Percentiles rank a stretch among this genome's conserved stretches.
Conservation (phyloP, 805 yeast genomes). For the Isabelozyma rhagii region DNA sequence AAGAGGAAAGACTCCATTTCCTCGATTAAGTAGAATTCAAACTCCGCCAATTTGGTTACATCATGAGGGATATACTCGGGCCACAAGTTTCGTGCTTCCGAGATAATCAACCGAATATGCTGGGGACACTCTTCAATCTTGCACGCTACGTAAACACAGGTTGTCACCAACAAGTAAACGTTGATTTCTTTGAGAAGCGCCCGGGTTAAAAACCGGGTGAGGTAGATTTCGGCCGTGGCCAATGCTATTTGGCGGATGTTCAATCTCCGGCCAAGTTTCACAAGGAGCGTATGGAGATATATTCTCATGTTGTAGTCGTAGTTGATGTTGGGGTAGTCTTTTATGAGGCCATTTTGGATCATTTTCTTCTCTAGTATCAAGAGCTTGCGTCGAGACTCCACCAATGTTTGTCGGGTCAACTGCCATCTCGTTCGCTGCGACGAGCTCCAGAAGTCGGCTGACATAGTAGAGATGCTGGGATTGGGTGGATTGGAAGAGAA, state of each 20-base stretch:
- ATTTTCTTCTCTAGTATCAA: conserved; percentile 38
- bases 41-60: conserved; percentile 86
- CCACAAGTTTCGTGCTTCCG: conserved; percentile 88
- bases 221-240: conserved; percentile 84
- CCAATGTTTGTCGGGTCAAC: conserved; percentile 59
- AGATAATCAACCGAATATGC: conserved; percentile 77
- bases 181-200: conserved; percentile 80
- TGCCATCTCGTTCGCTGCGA: conserved; percentile 84
- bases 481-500: neutral
- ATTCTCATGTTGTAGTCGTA: conserved; percentile 67
- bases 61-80: conserved; percentile 94
- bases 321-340: conserved; percentile 43
- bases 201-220: conserved; percentile 70
- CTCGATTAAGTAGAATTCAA: conserved; percentile 90
- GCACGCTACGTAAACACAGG: conserved; percentile 86
- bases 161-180: conserved; percentile 73
- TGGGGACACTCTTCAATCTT: conserved; percentile 95
- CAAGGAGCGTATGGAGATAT: conserved; percentile 70
- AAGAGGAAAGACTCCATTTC: conserved; percentile 73
- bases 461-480: conserved; percentile 37
- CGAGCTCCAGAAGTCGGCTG: conserved; percentile 86
- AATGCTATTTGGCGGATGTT: conserved; percentile 78
- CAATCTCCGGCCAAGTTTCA: conserved; percentile 74
- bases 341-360: conserved; percentile 41
- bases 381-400: conserved; percentile 41